These are phyloP conservation scores for Arabidopsis hybrid DNA, from an alignment of 441 rosid genomes.

Conservation along the genomic window DNA sequence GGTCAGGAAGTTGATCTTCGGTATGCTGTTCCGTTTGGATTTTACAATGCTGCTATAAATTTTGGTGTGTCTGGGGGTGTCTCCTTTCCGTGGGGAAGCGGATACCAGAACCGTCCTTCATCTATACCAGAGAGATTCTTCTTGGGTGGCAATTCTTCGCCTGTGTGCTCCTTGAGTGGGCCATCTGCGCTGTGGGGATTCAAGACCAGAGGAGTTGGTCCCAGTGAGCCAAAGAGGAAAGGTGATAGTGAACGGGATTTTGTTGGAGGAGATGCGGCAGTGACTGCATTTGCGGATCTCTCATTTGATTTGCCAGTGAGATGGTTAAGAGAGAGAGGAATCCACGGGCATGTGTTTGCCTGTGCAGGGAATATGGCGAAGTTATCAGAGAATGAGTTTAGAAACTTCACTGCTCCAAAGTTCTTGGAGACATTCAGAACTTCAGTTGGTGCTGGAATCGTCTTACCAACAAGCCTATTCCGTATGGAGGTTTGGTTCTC, in stretches of 20 bases:
- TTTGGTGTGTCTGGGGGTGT: constrained; percentile 79
- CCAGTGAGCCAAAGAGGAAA: constrained; percentile 73
- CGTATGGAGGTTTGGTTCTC: constrained; percentile 79
- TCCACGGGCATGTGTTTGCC: constrained; percentile 85
- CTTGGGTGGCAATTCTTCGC: constrained; percentile 90
- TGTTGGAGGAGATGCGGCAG: constrained; percentile 91
- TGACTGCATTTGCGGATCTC: constrained; percentile 83
- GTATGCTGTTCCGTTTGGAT: constrained; percentile 81
- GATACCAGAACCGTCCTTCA: constrained; percentile 57
- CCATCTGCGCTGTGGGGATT: constrained; percentile 88
- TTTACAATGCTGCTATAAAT: constrained; percentile 74
- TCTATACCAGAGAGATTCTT: constrained; percentile 88
- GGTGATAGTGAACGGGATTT: constrained; percentile 63
- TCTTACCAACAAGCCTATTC: constrained; percentile 72
- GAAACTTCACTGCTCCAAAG: constrained; percentile 55
- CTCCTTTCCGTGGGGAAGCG: constrained; percentile 80
- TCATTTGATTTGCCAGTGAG: constrained; percentile 87
- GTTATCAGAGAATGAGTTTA: constrained; percentile 59
- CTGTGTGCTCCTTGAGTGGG: constrained; percentile 79
- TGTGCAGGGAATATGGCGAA: constrained; percentile 81
- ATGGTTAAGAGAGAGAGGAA: constrained; percentile 83
- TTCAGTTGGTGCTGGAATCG: constrained; percentile 85
- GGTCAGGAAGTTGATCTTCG: constrained; percentile 85
- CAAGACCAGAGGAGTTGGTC: constrained; percentile 75
- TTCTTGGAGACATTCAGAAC: constrained; percentile 68